Evolutionary conservation across 208 protist species (phyloP), one percentile per base, ranked within the genome.

Genomic region (Leishmania amazonensis): DNA sequence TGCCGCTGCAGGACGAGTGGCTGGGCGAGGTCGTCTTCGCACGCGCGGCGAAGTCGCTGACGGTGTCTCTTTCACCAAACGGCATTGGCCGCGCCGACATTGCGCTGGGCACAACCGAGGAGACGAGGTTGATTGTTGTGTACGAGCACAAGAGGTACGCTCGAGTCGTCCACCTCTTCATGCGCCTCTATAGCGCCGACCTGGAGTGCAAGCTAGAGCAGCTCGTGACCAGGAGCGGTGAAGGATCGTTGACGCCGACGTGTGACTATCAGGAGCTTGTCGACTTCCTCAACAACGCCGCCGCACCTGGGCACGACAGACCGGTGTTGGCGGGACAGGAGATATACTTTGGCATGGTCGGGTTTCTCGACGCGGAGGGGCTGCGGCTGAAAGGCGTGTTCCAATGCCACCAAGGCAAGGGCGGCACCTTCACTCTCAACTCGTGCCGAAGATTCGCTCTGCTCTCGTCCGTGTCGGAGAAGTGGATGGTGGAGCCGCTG

Each of bases 1-100:
- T 92, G 35, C 87, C 90, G 15, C 76, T 96, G 19, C 89, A 93
- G 68, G 94, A 94, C 6, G 84, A 89, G 65, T 98, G 95, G 94
- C 76, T 95, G 38, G 94, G 93, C 19, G 89, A 94, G 54, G n/a
- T 87, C 4, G 73, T 51, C 78, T 73, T 86, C 62, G 49, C 81
- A 15, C 76, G 76, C 38, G 74, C 68, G 28, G 6, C 71, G 9
- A 81, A 85, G 53, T 79, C 83, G 49, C 75, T 87, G 28, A 84
- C 58, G 19, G 71, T 87, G n/a, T 76, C 75, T 21, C 79, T 84
- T 15, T 9, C 60, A 31, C 51, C 79, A 13, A 49, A 49, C n/a
- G 81, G 81, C 31, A 60, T 78, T 6, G 81, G 76, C 64, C 75
- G 79, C 75, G 77, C 77, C 19, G 75, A 78, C 60, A 81, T 83